Conservation (phyloP, 2,329 filamentous ascomycete species). For the Drechslerella stenobrocha region DNA sequence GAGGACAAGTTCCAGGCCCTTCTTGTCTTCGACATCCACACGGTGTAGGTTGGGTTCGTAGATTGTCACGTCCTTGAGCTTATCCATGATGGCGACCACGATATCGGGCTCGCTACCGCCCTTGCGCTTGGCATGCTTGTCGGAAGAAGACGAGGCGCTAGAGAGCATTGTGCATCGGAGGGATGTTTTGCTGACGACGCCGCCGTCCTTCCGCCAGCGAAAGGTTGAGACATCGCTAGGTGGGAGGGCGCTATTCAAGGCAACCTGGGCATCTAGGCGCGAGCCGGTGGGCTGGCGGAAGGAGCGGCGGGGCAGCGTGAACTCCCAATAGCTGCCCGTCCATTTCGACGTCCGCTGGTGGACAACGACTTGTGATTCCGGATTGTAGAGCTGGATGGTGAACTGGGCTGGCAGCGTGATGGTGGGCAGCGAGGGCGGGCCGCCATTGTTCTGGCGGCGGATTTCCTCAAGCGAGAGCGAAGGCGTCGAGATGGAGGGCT, state of each 20-base stretch:
- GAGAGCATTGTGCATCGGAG: conserved; percentile 52
- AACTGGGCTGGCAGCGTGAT: conserved; percentile 71
- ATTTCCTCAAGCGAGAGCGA: conserved; percentile 79
- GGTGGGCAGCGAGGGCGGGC: conserved; percentile 70
- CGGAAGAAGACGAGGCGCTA: conserved; percentile 30
- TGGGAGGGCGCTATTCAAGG: conserved; percentile 46
- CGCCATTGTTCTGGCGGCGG: conserved; percentile 68
- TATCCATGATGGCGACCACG: conserved; percentile 77
- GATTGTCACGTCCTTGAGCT: conserved; percentile 66
- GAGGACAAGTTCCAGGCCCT: conserved; percentile 84
- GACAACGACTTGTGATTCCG: conserved; percentile 77
- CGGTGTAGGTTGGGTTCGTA: conserved; percentile 91
- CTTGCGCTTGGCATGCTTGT: conserved; percentile 37
- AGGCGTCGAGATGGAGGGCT: conserved; percentile 83
- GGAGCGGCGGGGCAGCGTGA: conserved; percentile 82
- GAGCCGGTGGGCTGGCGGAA: conserved; percentile 81
- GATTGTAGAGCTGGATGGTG: conserved; percentile 87
- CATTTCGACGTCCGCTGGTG: conserved; percentile 73
- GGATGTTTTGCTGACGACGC: conserved; percentile 50
- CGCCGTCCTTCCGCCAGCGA: conserved; percentile 53
- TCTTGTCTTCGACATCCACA: conserved; percentile 90
- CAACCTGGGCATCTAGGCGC: conserved; percentile 65
- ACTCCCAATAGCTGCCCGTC: conserved; percentile 83
- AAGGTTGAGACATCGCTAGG: conserved; percentile 50
- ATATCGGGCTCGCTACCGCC: conserved; percentile 76